Conservation (phyloP, 768 basidiomycete genomes). For the Leccinum pellstonianum region DNA sequence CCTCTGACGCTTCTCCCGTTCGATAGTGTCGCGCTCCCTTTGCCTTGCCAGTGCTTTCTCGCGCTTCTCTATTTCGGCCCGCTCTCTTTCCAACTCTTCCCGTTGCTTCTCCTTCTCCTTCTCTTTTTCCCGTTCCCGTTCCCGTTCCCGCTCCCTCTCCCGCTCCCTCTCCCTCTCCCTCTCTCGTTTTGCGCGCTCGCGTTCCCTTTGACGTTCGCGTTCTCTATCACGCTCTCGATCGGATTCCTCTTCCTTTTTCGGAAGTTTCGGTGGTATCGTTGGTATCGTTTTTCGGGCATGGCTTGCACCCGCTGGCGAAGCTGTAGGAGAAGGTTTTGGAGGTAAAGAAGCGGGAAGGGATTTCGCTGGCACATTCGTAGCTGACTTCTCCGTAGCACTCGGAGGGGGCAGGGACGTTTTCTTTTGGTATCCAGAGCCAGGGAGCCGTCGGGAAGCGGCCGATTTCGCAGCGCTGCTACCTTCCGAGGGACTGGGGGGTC, state of each 20-base stretch:
- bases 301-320: constrained; percentile 22
- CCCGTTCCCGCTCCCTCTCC: constrained; percentile 12
- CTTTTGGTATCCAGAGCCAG: constrained; percentile 51
- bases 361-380: constrained; percentile 29
- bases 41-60: constrained; percentile 18
- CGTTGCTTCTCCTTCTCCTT: constrained; percentile 24
- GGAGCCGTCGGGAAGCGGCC: constrained; percentile 34
- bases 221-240: constrained; percentile 28
- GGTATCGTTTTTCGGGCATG: constrained; percentile 33
- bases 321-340: constrained; percentile 33
- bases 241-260: constrained; percentile 29
- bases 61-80: constrained; percentile 20
- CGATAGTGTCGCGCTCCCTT: constrained; percentile 22
- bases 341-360: constrained; percentile 33
- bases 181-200: constrained; percentile 24
- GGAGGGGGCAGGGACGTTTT: constrained; percentile 28
- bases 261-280: constrained; percentile 16
- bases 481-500: constrained; percentile 20
- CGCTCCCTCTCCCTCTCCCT: constrained; percentile 14
- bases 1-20: constrained; percentile 26
- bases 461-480: constrained; percentile 16
- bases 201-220: constrained; percentile 25
- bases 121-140: constrained; percentile 18
- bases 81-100: constrained; percentile 23
- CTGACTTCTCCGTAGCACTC: constrained; percentile 26